Conservation (phyloP, 441 rosid species). For the Erodium moschatum region DNA sequence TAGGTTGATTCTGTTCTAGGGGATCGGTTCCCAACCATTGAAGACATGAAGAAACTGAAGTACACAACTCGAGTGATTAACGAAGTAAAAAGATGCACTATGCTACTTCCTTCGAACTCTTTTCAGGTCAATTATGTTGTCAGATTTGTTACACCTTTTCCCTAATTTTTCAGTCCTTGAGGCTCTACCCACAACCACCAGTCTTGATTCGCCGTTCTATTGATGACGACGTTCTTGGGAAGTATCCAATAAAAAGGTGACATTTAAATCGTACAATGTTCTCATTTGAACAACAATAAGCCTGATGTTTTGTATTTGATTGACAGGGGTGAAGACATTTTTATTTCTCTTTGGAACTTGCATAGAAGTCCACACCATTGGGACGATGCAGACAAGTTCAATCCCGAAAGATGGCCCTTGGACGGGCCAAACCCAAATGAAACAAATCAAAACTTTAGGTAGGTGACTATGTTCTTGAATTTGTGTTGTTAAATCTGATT, state of each 20-base stretch:
- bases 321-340: slow-evolving; percentile 76
- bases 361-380: slow-evolving; percentile 83
- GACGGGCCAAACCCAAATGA: slow-evolving; percentile 97
- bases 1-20: slow-evolving; percentile 91
- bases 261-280: background rate
- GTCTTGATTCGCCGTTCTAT: slow-evolving; percentile 87
- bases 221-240: slow-evolving; percentile 63
- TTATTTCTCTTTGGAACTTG: slow-evolving; percentile 89
- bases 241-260: slow-evolving; percentile 74
- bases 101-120: background rate
- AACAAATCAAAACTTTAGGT: slow-evolving; percentile 93
- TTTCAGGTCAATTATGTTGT: background rate
- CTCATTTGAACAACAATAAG: too few relatives aligned
- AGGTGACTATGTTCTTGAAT: background rate
- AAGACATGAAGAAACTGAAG: slow-evolving; percentile 81
- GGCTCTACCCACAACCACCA: slow-evolving; percentile 98
- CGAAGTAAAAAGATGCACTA: slow-evolving; percentile 44
- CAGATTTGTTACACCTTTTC: slow-evolving; percentile 17
- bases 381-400: slow-evolving; percentile 71
- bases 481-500: too few relatives aligned
- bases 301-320: slow-evolving; percentile 1
- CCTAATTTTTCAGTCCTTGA: slow-evolving; percentile 51
- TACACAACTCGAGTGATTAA: slow-evolving; percentile 90
- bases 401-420: slow-evolving; percentile 96
- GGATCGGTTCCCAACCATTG: slow-evolving; percentile 72